Base-by-base conservation (phyloP, 176 grass and related monocot species). In the Oryza glaberrima region DNA sequence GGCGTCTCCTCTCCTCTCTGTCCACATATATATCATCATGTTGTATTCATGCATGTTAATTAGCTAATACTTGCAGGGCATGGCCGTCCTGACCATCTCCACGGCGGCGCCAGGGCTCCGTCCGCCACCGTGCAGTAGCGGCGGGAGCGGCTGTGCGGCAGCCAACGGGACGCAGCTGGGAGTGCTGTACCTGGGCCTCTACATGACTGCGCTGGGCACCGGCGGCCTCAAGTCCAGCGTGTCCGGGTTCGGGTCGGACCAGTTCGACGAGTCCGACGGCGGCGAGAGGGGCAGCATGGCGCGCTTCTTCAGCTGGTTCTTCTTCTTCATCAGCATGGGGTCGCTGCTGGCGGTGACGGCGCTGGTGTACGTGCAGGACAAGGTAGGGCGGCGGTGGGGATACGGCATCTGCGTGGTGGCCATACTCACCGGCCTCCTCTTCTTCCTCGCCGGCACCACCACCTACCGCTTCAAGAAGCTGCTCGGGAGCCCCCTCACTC, bases 171-270 rank as follows among this genome's bases (percentile, higher is more conserved):
- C 11, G 64, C 94, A 96, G 85, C 83, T 93, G 8, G 91, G 81
- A 0, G 81, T 96, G 51, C 86, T 96, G n/a, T 93, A 96, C 88
- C 71, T 96, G 60, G 94, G 86, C 1, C 88, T 96, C 25, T 96
- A 91, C 70, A 88, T 96, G 16, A 96, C 90, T 6, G 94, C 94
- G 34, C 89, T 96, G 23, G 94, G 94, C 77, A 96, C 90, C 0
- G 94, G 94, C 9, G 94, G 94, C 23, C 91, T 96, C 63, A 96
- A 96, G 80, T 96, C 94, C 1, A 96, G 94, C 77, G 91, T 96
- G 32, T 96, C 91, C 5, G 94, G 94, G 4, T 93, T 96, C 69
- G 91, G 94, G 8, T 96, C 91, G 8, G 94, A 96, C 91, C 91
- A 96, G 78, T 96, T 96, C 86, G 88, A 96, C 77, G 94, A 96